phyloP scores from a whole-genome alignment of 1,284 basidiomycete species.

The Meripilus lineatus region DNA sequence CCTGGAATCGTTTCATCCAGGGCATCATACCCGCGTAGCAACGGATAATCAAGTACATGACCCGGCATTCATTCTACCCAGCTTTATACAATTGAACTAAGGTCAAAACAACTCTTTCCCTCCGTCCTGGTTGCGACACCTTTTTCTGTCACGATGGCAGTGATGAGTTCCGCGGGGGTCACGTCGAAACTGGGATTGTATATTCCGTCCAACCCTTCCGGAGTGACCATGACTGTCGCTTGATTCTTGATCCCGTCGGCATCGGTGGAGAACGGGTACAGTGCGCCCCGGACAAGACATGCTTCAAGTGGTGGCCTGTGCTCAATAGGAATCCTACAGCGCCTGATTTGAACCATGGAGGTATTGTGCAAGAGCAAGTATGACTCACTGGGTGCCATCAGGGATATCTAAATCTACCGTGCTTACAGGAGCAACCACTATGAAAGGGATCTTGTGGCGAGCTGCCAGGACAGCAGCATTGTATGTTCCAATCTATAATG shows the following conservation, averaged over 20 bases:
- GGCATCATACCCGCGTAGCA: no score
- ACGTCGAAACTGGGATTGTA: constrained; percentile 96
- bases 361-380: background rate
- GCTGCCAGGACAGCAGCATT: constrained; percentile 86
- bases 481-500: constrained; percentile 77
- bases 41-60: no score
- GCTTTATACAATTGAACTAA: constrained; percentile 44
- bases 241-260: constrained; percentile 44
- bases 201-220: constrained; percentile 58
- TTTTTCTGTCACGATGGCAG: constrained; percentile 87
- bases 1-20: no score
- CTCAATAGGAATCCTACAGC: constrained; percentile 81
- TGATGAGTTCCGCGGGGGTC: constrained; percentile 80
- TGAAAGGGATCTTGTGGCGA: constrained; percentile 81
- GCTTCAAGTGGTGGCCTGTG: constrained; percentile 84
- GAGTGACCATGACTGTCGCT: constrained; percentile 71
- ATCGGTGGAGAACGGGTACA: constrained; percentile 46
- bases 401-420: constrained; percentile 81
- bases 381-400: constrained; percentile 63
- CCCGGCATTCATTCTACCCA: background rate
- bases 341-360: constrained; percentile 4
- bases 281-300: constrained; percentile 76
- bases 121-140: constrained; percentile 69
- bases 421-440: constrained; percentile 86
- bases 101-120: constrained; percentile 48